phyloP scores from a whole-genome alignment of 352 stramenopile species.

The Globisporangium parvum region DNA sequence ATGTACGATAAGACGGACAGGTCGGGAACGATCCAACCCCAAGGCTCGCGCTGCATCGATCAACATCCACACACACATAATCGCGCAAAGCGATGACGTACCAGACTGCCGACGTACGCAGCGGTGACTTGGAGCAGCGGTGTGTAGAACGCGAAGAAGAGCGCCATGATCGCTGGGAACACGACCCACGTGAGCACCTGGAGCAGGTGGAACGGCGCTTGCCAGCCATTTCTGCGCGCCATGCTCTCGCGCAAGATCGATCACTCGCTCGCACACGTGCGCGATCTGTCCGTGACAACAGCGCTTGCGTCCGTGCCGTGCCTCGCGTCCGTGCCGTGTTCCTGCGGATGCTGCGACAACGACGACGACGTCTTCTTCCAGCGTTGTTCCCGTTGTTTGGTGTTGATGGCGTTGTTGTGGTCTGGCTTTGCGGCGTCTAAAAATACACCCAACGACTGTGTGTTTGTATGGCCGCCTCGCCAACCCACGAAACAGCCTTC shows the following conservation, averaged over 20 bases:
- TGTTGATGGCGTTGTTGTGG: not conserved
- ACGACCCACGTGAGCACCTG: constrained; percentile 81
- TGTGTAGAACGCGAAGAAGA: constrained; percentile 83
- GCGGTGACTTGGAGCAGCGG: constrained; percentile 46
- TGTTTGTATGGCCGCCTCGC: not conserved
- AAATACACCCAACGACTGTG: not conserved
- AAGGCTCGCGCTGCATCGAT: not conserved
- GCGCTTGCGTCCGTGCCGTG: not conserved
- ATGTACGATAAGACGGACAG: not conserved
- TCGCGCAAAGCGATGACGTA: constrained; percentile 9
- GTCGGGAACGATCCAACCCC: not conserved
- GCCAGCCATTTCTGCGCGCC: constrained; percentile 77
- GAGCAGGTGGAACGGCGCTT: constrained; percentile 75
- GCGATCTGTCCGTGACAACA: too few species aligned
- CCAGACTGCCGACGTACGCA: constrained; percentile 42
- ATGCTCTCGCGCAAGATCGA: not conserved
- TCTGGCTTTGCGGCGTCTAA: not conserved
- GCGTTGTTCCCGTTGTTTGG: too few species aligned
- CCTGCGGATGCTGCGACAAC: not conserved
- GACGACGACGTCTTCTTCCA: not conserved
- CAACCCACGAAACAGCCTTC: not conserved
- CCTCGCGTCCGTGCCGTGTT: not conserved
- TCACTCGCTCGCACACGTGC: too few species aligned
- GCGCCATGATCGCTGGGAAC: constrained; percentile 69
- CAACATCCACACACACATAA: too few species aligned